Percentiles rank a stretch among this genome's conserved stretches.
These are phyloP conservation scores for Diaporthe ilicicola DNA, from an alignment of 2,329 filamentous ascomycete species.

Conservation along the genomic window DNA sequence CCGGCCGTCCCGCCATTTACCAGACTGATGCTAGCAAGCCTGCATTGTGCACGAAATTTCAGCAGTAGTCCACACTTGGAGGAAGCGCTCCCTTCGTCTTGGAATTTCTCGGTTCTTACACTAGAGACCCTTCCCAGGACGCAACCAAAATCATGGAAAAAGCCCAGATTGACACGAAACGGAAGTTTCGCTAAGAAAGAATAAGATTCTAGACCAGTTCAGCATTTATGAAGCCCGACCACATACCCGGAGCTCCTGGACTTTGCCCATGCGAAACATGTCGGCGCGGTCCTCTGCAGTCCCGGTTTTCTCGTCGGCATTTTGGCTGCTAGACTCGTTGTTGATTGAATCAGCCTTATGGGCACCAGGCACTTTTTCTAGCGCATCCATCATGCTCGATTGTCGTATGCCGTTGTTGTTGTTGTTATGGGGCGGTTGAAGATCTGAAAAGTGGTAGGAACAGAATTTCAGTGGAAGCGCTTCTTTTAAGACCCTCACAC, in stretches of 20 bases:
- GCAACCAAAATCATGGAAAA: slow-evolving; percentile 62
- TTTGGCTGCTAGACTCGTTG: not conserved
- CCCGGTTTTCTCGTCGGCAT: slow-evolving; percentile 1
- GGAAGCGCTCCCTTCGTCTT: not conserved
- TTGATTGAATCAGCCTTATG: not conserved
- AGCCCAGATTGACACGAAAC: slow-evolving; percentile 58
- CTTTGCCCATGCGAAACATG: slow-evolving; percentile 59
- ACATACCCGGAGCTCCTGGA: slow-evolving; percentile 54
- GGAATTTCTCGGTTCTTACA: slow-evolving; percentile 37
- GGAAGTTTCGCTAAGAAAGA: slow-evolving; percentile 53
- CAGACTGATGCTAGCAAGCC: slow-evolving; percentile 43
- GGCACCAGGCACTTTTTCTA: not conserved
- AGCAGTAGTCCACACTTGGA: too few relatives aligned
- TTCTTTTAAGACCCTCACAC: not conserved
- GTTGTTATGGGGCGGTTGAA: not conserved
- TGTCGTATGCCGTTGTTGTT: not conserved
- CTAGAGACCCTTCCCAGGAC: slow-evolving; percentile 61
- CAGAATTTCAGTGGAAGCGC: not conserved
- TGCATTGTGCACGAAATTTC: not conserved
- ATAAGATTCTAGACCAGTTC: slow-evolving; percentile 33
- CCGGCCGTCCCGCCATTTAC: slow-evolving; percentile 61
- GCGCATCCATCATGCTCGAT: not conserved
- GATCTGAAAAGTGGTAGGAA: not conserved
- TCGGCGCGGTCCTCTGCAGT: slow-evolving; percentile 47
- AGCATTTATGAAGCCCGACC: not conserved